Base-by-base conservation (phyloP, 1,284 basidiomycete species). In the Sanghuangporus baumii region DNA sequence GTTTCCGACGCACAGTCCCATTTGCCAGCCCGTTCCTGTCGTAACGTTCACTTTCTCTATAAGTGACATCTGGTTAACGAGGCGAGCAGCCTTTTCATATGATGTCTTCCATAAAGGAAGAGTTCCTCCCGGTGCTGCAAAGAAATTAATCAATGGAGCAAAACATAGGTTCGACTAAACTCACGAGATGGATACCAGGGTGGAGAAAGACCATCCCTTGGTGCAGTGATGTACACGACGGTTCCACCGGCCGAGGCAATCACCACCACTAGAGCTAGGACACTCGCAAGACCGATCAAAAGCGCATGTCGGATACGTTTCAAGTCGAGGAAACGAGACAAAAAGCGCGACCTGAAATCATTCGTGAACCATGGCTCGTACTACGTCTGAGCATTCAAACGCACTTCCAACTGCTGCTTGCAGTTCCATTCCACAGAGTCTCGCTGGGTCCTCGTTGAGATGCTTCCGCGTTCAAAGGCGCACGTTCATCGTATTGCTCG, bases 1-100 rank as follows among this genome's bases (percentile, higher is more conserved):
- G 38, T 65, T 65, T 59, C 63, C 63, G 9, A 65, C 63, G 37
- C 63, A 65, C 0, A 65, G 57, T 18, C 63, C 63, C 63, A 65
- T 65, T 18, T 65, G 63, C 63, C 63, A 65, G n/a, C 63, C 63
- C 12, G 56, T 59, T n/a, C 63, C 63, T 18, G 63, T 65, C 6
- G 63, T 65, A 31, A 65, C 40, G 47, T 65, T 65, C 23, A 65
- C 63, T 41, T 65, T 65, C 47, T 65, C 63, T 52, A 65, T 43
- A 11, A 65, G 57, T 18, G 63, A 43, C 63, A 65, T 65, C 55
- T 61, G 46, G 23, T 59, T 58, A n/a, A 65, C 63, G 7, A 65
- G 47, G n/a, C 34, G n/a, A 7, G 63, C 38, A 1, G 63, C 63
- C 48, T 61, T 65, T 31, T 61, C 55, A 55, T 65, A 65, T 8